Evolutionary conservation across 495 filamentous ascomycete species (phyloP).

Genomic region (Penicillium paxilli): DNA sequence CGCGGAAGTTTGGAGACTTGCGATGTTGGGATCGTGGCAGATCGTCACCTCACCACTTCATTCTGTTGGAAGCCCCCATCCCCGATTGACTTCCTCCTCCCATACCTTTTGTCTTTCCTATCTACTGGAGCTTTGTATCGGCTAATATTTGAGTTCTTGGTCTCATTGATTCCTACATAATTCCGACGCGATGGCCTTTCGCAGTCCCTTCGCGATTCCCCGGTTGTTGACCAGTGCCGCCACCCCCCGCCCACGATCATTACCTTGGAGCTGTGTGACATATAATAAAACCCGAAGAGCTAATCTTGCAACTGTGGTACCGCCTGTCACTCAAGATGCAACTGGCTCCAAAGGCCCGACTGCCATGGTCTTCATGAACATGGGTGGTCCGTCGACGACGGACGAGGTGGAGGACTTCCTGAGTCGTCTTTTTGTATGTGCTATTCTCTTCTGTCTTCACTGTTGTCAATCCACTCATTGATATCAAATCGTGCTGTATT

Average conservation of each 20-base stretch:
- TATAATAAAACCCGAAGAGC: constrained; percentile 26
- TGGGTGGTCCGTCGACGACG: constrained; percentile 92
- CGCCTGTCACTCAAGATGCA: constrained; percentile 72
- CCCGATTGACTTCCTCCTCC: too few relatives aligned
- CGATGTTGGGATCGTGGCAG: background rate
- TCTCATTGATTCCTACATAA: background rate
- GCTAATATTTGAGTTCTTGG: too few relatives aligned
- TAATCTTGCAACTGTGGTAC: constrained; percentile 64
- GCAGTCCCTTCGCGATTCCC: constrained; percentile 30
- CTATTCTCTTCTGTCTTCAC: too few relatives aligned
- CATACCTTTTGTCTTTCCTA: too few relatives aligned
- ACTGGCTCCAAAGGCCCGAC: constrained; percentile 69
- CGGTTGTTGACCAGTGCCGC: constrained; percentile 29
- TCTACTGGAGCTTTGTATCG: too few relatives aligned
- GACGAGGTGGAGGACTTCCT: constrained; percentile 89
- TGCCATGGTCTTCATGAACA: constrained; percentile 98
- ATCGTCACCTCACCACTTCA: too few relatives aligned
- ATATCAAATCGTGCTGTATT: too few relatives aligned
- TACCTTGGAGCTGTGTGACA: constrained; percentile 22
- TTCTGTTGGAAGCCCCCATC: too few relatives aligned
- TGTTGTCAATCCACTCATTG: too few relatives aligned
- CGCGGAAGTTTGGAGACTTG: background rate
- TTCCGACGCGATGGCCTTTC: constrained; percentile 35
- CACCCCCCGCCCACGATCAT: constrained; percentile 19
- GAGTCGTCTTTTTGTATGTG: constrained; percentile 87